phyloP scores from a whole-genome alignment of 164 flowering plant genomes.

The Aristolochia fimbriata region DNA sequence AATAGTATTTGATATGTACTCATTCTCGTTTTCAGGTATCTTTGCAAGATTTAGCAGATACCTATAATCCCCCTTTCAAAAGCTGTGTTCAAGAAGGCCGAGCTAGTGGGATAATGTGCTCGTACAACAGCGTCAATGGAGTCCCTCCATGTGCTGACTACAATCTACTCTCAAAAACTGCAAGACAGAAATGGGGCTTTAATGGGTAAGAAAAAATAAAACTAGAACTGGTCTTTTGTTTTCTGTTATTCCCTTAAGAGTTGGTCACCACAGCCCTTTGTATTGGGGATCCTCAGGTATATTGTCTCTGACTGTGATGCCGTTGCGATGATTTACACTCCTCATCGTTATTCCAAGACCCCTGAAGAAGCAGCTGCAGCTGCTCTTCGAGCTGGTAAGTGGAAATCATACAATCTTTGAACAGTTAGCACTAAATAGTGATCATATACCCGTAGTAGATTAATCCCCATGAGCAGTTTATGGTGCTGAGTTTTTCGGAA shows the following conservation, averaged over 20 bases:
- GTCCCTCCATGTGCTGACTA: conserved; percentile 90
- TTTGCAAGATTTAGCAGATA: conserved; percentile 81
- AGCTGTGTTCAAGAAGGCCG: conserved; percentile 74
- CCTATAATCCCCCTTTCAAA: conserved; percentile 66
- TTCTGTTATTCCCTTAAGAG: too few relatives aligned
- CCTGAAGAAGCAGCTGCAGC: conserved; percentile 82
- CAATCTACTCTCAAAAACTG: conserved; percentile 43
- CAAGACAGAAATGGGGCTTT: conserved; percentile 66
- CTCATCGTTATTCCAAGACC: conserved; percentile 50
- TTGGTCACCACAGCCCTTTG: too few relatives aligned
- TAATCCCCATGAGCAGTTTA: too few relatives aligned
- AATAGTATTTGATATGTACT: too few relatives aligned
- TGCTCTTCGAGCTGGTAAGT: conserved; percentile 75
- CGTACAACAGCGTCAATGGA: conserved; percentile 88
- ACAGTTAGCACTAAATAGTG: too few relatives aligned
- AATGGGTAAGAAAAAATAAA: conserved; percentile 41
- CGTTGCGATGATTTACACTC: conserved; percentile 50
- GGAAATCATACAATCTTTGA: too few relatives aligned
- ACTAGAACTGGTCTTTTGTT: too few relatives aligned
- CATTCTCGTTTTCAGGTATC: conserved; percentile 40
- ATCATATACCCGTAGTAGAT: too few relatives aligned
- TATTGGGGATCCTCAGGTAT: conserved; percentile 38
- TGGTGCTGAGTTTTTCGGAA: too few relatives aligned
- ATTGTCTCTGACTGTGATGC: conserved; percentile 90
- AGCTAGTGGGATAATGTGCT: conserved; percentile 91